Conservation (phyloP, 1,284 basidiomycete species). For the Coniophora puteana region DNA sequence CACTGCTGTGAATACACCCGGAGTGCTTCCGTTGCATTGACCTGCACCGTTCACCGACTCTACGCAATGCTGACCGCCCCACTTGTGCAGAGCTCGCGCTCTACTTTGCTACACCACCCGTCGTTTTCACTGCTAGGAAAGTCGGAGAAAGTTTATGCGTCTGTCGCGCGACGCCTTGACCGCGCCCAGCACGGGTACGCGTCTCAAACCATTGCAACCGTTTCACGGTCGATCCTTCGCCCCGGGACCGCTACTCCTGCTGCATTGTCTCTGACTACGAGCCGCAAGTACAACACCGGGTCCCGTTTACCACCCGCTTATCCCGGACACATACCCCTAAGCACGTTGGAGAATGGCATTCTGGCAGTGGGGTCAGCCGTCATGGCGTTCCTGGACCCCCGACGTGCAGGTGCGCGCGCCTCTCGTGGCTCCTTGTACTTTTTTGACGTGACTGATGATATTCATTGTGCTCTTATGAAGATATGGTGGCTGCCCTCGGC, state of each 20-base stretch:
- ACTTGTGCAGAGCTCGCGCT: too few relatives aligned
- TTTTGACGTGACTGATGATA: slow-evolving; percentile 1
- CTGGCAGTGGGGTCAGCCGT: slow-evolving; percentile 85
- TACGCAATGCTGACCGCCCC: too few relatives aligned
- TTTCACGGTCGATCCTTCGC: slow-evolving; percentile 3
- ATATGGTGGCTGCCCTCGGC: slow-evolving; percentile 90
- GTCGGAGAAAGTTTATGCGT: too few relatives aligned
- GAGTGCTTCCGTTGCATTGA: too few relatives aligned
- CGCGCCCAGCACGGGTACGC: too few relatives aligned
- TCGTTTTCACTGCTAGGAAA: too few relatives aligned
- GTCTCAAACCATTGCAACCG: too few relatives aligned
- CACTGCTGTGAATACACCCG: too few relatives aligned
- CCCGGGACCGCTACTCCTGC: background rate
- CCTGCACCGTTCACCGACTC: too few relatives aligned
- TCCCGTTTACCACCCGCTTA: slow-evolving; percentile 40
- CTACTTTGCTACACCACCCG: too few relatives aligned
- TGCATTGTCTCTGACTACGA: background rate
- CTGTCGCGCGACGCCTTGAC: too few relatives aligned
- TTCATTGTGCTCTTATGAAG: slow-evolving; percentile 35
- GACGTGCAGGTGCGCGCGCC: slow-evolving; percentile 71
- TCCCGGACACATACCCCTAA: slow-evolving; percentile 81
- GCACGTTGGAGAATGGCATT: slow-evolving; percentile 78
- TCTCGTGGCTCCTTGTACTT: background rate
- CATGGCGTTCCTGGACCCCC: slow-evolving; percentile 80
- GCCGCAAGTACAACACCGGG: slow-evolving; percentile 12